Percentiles rank a stretch among this genome's conserved stretches.
Evolutionary conservation across 441 rosid genomes (phyloP).

Genomic region (Populus hybrid): DNA sequence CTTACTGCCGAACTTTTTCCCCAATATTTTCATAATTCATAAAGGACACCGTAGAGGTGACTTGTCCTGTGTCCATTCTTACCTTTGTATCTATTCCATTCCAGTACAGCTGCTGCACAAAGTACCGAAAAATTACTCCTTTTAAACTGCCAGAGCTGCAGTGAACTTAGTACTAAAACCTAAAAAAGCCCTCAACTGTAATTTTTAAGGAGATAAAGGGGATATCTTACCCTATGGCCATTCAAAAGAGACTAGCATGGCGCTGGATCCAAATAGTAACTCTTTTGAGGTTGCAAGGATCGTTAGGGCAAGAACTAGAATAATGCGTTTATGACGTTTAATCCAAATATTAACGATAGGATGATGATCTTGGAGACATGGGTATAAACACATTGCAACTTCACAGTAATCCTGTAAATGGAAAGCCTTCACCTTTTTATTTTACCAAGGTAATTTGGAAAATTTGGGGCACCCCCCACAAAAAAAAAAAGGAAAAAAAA

Average conservation of each 20-base stretch:
- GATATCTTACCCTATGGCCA: neutral
- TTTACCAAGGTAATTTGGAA: neutral
- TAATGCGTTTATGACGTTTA: constrained; percentile 31
- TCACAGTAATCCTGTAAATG: constrained; percentile 1
- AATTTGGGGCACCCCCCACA: neutral
- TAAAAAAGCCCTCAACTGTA: neutral
- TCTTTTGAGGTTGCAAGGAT: constrained; percentile 19
- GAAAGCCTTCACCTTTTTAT: neutral
- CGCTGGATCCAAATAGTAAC: neutral
- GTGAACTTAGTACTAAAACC: constrained; percentile 14
- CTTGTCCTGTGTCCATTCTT: neutral
- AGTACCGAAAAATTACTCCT: constrained; percentile 9
- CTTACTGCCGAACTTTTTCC: constrained; percentile 7
- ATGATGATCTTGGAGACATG: constrained; percentile 10
- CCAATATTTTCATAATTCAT: neutral
- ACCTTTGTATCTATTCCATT: constrained; percentile 14
- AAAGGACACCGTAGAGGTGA: constrained; percentile 8
- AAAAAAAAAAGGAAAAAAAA: neutral
- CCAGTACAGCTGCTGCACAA: neutral
- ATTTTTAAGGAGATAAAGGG: neutral
- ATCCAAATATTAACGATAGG: constrained; percentile 19
- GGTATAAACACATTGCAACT: constrained; percentile 1
- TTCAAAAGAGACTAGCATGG: neutral
- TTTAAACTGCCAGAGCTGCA: constrained; percentile 12
- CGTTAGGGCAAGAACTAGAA: constrained; percentile 37